Evolutionary conservation across 768 basidiomycete species (phyloP), one percentile per base, ranked within the genome.

Genomic region (Trametes sanguinea): DNA sequence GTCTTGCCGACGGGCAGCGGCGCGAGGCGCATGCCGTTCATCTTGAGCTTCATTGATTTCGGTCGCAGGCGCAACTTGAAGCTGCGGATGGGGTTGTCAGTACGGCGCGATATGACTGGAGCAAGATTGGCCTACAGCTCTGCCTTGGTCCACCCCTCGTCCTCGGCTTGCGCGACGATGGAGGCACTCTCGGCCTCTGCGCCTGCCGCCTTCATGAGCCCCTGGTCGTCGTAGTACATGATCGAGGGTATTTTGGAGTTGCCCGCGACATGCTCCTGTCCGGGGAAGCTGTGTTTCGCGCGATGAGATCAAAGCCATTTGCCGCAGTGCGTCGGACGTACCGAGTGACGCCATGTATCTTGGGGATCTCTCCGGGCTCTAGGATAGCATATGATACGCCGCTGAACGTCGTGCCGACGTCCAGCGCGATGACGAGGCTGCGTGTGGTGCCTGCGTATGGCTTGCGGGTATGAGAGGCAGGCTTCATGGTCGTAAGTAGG

Each of bases 321-420:
- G 7, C 27, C 27, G n/a, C 33, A 32, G 35, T 30, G 35, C 27
- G 32, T 10, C 11, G 30, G 42, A 65, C 80, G 30, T 63, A 90
- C 90, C 90, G 80, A 60, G 90, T 92, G 56, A 92, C 88, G 40
- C 90, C 89, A 64, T 89, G 80, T 22, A 92, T 92, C 71, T 90
- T 89, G 4, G 90, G 90, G 14, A 92, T 83, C 70, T 92, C 88
- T 7, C 86, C 86, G 10, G 90, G 90, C 66, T 91, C 89, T 37
- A 92, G 83, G 61, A 92, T 89, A 1, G 90, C 88, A 72, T 92
- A 92, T 37, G 90, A 92, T 2, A 87, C 90, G 14, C 90, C 90
- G 68, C 87, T 89, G 69, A 92, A 92, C 0, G 90, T 92, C 0
- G 90, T 92, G 29, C 90, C 90, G 65, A 92, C 83, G 68, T 92